phyloP scores from a whole-genome alignment of 2,329 filamentous ascomycete genomes.

The Karstenula rhodostoma region DNA sequence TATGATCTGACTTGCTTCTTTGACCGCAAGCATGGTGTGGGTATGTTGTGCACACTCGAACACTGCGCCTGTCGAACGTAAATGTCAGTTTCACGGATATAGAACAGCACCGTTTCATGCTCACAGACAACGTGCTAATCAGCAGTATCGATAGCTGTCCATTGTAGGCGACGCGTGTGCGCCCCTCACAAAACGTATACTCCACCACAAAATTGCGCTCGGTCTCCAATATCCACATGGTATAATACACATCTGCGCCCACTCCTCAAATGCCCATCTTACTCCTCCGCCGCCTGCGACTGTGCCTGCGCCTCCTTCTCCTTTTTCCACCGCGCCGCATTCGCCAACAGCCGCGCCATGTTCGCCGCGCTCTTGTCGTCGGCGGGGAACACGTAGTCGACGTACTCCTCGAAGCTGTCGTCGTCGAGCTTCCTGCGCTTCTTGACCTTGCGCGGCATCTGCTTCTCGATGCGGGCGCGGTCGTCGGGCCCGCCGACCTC shows the following conservation, averaged over 20 bases:
- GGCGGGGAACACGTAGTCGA: conserved; percentile 96
- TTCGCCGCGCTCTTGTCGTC: conserved; percentile 89
- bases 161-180: too few species aligned
- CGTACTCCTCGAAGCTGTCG: conserved; percentile 93
- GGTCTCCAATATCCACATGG: not conserved
- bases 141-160: too few species aligned
- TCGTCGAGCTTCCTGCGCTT: conserved; percentile 91
- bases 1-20: too few species aligned
- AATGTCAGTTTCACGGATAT: too few species aligned
- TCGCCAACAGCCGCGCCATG: conserved; percentile 81
- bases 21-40: too few species aligned
- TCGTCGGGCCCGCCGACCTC: conserved; percentile 80
- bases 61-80: too few species aligned
- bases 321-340: conserved; percentile 89
- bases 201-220: too few species aligned
- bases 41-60: too few species aligned
- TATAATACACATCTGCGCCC: conserved; percentile 1
- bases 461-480: conserved; percentile 82
- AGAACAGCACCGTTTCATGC: too few species aligned
- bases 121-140: too few species aligned
- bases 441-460: conserved; percentile 94
- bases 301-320: conserved; percentile 38
- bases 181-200: too few species aligned
- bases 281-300: not conserved
- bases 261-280: not conserved